These are phyloP conservation scores for Sorghum bicolor DNA, from an alignment of 176 grass and related monocot species.

Conservation along the genomic window Sorghum_bicolor_NCBIv3 NC_012870.2:78071501-78072000, in stretches of 20 bases:
- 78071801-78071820: background rate
- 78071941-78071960: background rate
- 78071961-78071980: background rate
- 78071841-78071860: background rate
- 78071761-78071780: conserved; percentile 72
- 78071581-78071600: conserved; percentile 12
- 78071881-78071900: too few relatives aligned
- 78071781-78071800: conserved; percentile 37
- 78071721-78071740: conserved; percentile 70
- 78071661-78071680: conserved; percentile 57
- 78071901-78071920: background rate
- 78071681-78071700: conserved; percentile 79
- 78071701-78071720: conserved; percentile 78
- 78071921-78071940: background rate
- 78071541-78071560: conserved; percentile 27
- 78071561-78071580: conserved; percentile 37
- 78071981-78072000: background rate
- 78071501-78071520: background rate
- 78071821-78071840: background rate
- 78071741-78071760: conserved; percentile 79
- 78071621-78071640: conserved; percentile 96
- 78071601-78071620: conserved; percentile 56
- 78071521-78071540: background rate
- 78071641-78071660: conserved; percentile 52
- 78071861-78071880: background rate